Evolutionary conservation across 768 basidiomycete genomes (phyloP), one percentile per base, ranked within the genome.

Genomic region (Hygrophoropsis aurantiaca): DNA sequence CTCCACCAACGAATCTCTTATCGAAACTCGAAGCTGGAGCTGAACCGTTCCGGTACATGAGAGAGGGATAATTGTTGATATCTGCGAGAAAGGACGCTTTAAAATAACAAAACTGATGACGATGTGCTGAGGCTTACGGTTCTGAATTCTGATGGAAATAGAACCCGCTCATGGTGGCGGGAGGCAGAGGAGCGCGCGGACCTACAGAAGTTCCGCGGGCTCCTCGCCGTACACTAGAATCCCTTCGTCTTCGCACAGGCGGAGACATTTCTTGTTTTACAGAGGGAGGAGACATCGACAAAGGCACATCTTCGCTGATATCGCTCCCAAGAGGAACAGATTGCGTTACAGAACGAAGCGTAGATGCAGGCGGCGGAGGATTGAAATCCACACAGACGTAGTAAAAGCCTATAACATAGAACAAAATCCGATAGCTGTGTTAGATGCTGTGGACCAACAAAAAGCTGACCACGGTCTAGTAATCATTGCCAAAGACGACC

Each of bases 361-460:
- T 66, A 24, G 69, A 53, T 18, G 70, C 60, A 10, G 69, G 60
- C 25, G 76, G 66, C 15, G 78, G 74, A 4, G 90, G 87, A 57
- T 87, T 88, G 61, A 94, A 89, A 63, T 97, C 94, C 34, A 97
- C 89, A 64, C 93, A 91, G 46, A 94, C 89, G 58, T 93, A 95
- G 70, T 94, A 97, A 70, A 97, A 94, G 25, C 92, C 94, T 87
- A 62, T 15, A 47, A 46, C 3, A 30, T 50, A 11, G 32, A 44
- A 24, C 27, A 30, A 13, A 49, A 46, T 5, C 36, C 44, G 16
- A 48, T 50, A 48, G 40, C 49, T 35, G 27, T 34, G 57, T 57
- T 36, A 60, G 38, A 60, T 33, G 52, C 45, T 50, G 49, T 44
- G 18, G 19, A 30, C 24, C 9, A 19, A 20, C 23, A 13, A 35